Evolutionary conservation across 2,329 filamentous ascomycete genomes (phyloP).

Genomic region (Xylaria sp.): DNA sequence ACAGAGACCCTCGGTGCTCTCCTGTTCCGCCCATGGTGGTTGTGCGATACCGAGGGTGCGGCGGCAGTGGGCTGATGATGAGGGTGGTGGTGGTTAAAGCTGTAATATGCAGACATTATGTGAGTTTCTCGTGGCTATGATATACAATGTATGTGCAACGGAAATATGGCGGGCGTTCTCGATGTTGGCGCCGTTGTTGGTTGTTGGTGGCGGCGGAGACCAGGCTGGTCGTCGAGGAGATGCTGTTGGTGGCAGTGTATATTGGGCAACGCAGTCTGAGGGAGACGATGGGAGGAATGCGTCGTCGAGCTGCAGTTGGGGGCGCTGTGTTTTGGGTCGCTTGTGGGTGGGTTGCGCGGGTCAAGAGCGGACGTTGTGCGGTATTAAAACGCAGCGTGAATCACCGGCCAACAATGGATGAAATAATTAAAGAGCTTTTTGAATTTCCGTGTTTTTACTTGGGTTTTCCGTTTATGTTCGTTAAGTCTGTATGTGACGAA

Average conservation of each 20-base stretch:
- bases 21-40: conserved; percentile 86
- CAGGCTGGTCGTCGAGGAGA: conserved; percentile 20
- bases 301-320: conserved; percentile 30
- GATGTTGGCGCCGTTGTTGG: conserved; percentile 40
- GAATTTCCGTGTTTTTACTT: conserved; percentile 22
- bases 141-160: conserved; percentile 36
- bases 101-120: conserved; percentile 73
- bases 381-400: conserved; percentile 35
- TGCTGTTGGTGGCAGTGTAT: conserved; percentile 37
- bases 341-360: conserved; percentile 32
- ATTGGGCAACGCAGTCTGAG: conserved; percentile 8
- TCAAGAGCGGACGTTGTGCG: conserved; percentile 26
- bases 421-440: conserved; percentile 32
- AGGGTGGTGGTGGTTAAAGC: conserved; percentile 64
- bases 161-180: conserved; percentile 22
- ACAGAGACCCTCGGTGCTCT: conserved; percentile 83
- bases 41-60: conserved; percentile 71
- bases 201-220: neutral
- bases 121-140: conserved; percentile 32
- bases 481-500: conserved; percentile 33
- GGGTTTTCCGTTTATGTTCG: conserved; percentile 18
- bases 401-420: conserved; percentile 34
- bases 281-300: conserved; percentile 12
- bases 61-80: conserved; percentile 63
- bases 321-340: conserved; percentile 27